Percentiles rank a stretch among this genome's conserved stretches.
These are phyloP conservation scores for Aspergillus haitiensis DNA, from an alignment of 495 filamentous ascomycete genomes.

Conservation along the genomic window DNA sequence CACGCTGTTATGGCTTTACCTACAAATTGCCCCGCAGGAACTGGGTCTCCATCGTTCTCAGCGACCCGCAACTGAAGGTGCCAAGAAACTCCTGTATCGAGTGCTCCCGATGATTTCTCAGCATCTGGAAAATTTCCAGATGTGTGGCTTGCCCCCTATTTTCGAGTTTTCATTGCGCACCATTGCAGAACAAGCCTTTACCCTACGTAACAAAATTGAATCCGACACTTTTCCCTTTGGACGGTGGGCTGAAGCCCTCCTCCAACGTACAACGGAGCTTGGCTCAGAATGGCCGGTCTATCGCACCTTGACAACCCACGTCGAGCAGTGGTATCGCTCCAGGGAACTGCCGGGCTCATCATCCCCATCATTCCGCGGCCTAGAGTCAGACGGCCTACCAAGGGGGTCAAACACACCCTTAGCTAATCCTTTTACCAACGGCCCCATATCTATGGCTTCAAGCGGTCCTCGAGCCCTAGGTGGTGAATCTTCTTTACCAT, in stretches of 20 bases:
- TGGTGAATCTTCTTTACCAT: slow-evolving; percentile 15
- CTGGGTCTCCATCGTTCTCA: slow-evolving; percentile 38
- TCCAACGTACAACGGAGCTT: slow-evolving; percentile 34
- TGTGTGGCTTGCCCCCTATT: slow-evolving; percentile 49
- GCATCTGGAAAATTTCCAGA: slow-evolving; percentile 48
- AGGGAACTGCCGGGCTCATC: slow-evolving; percentile 21
- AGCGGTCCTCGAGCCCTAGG: slow-evolving; percentile 4
- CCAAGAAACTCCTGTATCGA: slow-evolving; percentile 47
- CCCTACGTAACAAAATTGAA: slow-evolving; percentile 36
- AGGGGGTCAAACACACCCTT: not conserved
- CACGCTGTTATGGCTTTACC: slow-evolving; percentile 47
- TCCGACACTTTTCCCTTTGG: slow-evolving; percentile 40
- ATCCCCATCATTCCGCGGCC: slow-evolving; percentile 15
- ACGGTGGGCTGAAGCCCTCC: slow-evolving; percentile 42
- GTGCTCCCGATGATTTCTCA: slow-evolving; percentile 46
- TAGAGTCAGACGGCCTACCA: slow-evolving; percentile 11
- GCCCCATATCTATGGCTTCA: slow-evolving; percentile 13
- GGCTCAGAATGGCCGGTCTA: slow-evolving; percentile 42
- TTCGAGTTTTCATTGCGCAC: slow-evolving; percentile 46
- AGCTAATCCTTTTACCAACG: slow-evolving; percentile 13
- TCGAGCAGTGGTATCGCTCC: slow-evolving; percentile 37
- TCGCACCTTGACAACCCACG: slow-evolving; percentile 32
- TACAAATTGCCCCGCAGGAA: slow-evolving; percentile 39
- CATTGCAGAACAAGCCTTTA: slow-evolving; percentile 40
- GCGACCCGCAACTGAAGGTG: slow-evolving; percentile 42